These are phyloP conservation scores for Pythium vanterpoolii DNA, from an alignment of 352 stramenopile genomes.

Conservation along the genomic window DNA sequence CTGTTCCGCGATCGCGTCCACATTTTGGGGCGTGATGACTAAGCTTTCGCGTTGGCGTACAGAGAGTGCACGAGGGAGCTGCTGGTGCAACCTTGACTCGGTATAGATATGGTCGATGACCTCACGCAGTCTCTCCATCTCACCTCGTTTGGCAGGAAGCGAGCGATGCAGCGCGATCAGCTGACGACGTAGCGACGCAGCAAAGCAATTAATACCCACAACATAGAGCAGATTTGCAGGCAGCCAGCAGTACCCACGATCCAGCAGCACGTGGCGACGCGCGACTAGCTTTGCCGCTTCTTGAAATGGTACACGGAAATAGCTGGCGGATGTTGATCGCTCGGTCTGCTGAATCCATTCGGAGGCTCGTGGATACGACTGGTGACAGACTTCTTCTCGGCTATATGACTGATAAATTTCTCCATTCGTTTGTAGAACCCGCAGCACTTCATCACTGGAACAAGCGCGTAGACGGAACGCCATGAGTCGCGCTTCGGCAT, in stretches of 20 bases:
- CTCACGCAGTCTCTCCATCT: constrained; percentile 34
- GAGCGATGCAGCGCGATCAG: constrained; percentile 43
- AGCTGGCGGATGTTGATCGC: not conserved
- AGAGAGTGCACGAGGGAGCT: not conserved
- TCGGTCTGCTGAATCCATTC: constrained; percentile 4
- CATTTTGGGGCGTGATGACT: constrained; percentile 60
- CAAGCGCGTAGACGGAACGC: not conserved
- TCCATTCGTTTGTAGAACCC: constrained; percentile 22
- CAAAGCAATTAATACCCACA: constrained; percentile 34
- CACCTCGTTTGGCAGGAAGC: constrained; percentile 32
- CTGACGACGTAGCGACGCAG: constrained; percentile 34
- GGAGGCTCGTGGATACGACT: not conserved
- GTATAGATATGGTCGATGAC: constrained; percentile 39
- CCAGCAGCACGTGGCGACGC: constrained; percentile 39
- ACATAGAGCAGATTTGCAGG: constrained; percentile 9
- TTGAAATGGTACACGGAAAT: constrained; percentile 20
- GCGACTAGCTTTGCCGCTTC: constrained; percentile 32
- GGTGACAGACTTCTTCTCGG: not conserved
- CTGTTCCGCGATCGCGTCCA: constrained; percentile 57
- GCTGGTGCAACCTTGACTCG: constrained; percentile 27
- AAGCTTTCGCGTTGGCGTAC: not conserved
- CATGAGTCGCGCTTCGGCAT: constrained; percentile 29
- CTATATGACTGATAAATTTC: not conserved
- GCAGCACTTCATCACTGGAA: not conserved
- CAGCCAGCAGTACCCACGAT: constrained; percentile 46